Evolutionary conservation across 768 basidiomycete species (phyloP), one percentile per base, ranked within the genome.

Genomic region (Sutorius australiensis): DNA sequence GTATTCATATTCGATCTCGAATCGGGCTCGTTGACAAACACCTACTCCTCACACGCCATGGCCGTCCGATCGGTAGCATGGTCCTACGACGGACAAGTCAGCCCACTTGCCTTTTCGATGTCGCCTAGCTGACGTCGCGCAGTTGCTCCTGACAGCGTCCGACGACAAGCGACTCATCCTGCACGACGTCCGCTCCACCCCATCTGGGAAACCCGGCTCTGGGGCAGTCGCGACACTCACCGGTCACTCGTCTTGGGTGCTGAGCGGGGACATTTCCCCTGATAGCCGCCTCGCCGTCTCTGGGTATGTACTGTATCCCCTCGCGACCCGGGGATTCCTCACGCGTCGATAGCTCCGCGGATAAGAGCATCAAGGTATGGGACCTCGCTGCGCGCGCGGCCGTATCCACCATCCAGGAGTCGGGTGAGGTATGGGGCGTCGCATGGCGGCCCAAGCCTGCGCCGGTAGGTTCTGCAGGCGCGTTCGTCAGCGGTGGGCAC

Each of bases 161-260:
- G 94, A 98, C 67, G 94, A 97, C 71, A 92, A 92, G 68, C 83
- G 90, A 14, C 84, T 98, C 53, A 85, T 92, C 48, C 71, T 95
- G 44, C 92, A 95, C 68, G 94, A 98, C 65, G 89, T 94, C 14
- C 85, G 94, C 50, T 76, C 80, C n/a, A 75, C 85, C 1, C 61
- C 80, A 5, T 76, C 81, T 6, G 75, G 80, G 16, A 79, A 77
- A 53, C 73, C 76, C 40, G 86, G 91, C 6, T 79, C 80, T 17
- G 87, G 89, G 36, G 86, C 87, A 2, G 91, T 95, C 17, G 91
- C 94, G 13, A 84, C 91, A 9, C 75, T 98, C 59, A 81, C 82
- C 94, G n/a, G n/a, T n/a, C n/a, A n/a, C n/a, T n/a, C n/a, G n/a
- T n/a, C n/a, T n/a, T n/a, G n/a, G n/a, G n/a, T n/a, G n/a, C n/a